These are phyloP conservation scores for Leccinum incarnatum DNA, from an alignment of 768 basidiomycete species.

Conservation along the genomic window DNA sequence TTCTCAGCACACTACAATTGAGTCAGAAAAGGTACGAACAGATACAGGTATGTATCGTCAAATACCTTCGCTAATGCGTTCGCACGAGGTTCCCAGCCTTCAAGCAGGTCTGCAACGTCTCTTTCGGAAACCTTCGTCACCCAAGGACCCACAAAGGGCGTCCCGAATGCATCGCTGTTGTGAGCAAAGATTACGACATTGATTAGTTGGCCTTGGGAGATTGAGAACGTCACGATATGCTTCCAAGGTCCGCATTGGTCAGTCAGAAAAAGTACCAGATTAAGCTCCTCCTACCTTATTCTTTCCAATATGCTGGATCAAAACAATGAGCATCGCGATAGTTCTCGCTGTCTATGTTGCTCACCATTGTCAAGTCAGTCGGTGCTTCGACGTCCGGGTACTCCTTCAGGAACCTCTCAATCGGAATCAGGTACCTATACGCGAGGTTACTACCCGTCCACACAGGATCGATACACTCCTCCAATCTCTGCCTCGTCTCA, in stretches of 20 bases:
- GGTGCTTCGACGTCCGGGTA: conserved; percentile 31
- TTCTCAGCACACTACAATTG: conserved; percentile 32
- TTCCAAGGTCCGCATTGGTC: conserved; percentile 11
- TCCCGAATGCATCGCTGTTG: conserved; percentile 30
- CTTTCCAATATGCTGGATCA: conserved; percentile 25
- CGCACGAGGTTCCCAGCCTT: conserved; percentile 22
- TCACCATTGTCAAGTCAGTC: conserved; percentile 25
- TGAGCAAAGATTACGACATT: conserved; percentile 36
- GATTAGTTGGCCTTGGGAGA: conserved; percentile 36
- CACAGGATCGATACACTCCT: conserved; percentile 31
- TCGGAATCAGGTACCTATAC: conserved; percentile 38
- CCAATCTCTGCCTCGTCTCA: conserved; percentile 6
- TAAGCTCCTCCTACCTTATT: conserved; percentile 7
- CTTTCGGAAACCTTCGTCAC: conserved; percentile 29
- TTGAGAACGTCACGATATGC: conserved; percentile 41
- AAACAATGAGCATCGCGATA: conserved; percentile 1
- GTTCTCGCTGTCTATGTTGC: background rate
- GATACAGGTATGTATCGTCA: background rate
- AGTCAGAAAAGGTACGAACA: background rate
- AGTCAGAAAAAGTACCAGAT: background rate
- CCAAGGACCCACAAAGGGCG: conserved; percentile 30
- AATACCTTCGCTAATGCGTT: conserved; percentile 13
- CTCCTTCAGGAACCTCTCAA: conserved; percentile 28
- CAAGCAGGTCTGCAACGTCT: conserved; percentile 30
- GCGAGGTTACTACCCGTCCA: conserved; percentile 39